Evolutionary conservation across 352 stramenopile genomes (phyloP), one percentile per base, ranked within the genome.

Genomic region (Phytopythium sindhum): DNA sequence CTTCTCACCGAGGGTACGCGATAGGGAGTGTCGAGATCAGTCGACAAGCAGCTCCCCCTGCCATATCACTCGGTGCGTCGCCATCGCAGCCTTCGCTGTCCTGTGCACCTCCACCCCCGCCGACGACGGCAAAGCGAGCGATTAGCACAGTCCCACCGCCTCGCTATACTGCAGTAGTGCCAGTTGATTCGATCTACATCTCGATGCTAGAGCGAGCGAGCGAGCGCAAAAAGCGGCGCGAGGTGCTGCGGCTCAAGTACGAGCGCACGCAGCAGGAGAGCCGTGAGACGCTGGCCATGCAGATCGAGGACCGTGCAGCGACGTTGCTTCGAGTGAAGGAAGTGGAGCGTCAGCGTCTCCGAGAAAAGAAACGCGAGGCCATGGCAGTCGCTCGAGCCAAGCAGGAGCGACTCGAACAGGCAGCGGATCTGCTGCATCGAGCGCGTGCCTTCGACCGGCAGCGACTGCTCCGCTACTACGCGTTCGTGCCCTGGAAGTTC

Each of bases 181-280:
- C 17, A 11, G 58, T 66, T 6, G 75, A 88, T 55, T 70, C 77
- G 35, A 61, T 89, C 6, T 90, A 84, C 51, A 19, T 66, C 24
- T 69, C 75, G 0, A 91, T 90, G 78, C 70, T 86, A 53, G 74
- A 79, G 60, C 78, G 80, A 8, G 74, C 80, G 11, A 60, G 59
- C n/a, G 69, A 88, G 54, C 75, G 83, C 9, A 90, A 89, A 39
- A 54, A 71, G 64, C 78, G 80, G 29, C 79, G 83, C 23, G 77
- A 87, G 35, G 51, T 77, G 33, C 65, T 91, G 23, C 75, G 72
- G 56, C 68, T 66, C 24, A 83, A 72, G 41, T 90, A 91, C 52
- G 79, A 84, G 56, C 61, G 74, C 12, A 58, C 72, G 23, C 75
- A 89, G 35, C 77, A 75, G 26, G 71, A 78, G n/a, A 89, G 82